Evolutionary conservation across 2,329 filamentous ascomycete genomes (phyloP).

Genomic region (Xylaria digitata): DNA sequence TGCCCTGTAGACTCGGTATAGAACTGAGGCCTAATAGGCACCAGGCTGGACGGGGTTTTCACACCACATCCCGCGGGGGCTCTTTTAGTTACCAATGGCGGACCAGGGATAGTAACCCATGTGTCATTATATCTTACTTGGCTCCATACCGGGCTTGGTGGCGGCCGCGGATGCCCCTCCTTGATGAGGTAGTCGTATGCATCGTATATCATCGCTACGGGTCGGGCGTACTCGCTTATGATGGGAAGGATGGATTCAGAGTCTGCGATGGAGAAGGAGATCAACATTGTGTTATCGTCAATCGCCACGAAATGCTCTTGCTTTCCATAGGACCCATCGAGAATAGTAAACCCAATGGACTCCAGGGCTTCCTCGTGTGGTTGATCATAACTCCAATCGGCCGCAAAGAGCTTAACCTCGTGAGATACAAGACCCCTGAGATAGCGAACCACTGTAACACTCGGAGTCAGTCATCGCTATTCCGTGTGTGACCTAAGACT

Average conservation of each 20-base stretch:
- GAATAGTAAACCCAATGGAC: constrained; percentile 19
- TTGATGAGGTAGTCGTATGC: constrained; percentile 24
- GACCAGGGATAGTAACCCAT: constrained; percentile 31
- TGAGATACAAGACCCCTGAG: constrained; percentile 20
- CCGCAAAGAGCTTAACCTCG: constrained; percentile 27
- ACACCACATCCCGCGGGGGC: neutral
- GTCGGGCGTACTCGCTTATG: constrained; percentile 31
- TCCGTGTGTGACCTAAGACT: no score
- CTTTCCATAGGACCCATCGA: constrained; percentile 10
- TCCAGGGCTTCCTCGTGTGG: constrained; percentile 11
- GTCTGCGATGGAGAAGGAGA: constrained; percentile 21
- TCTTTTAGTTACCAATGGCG: constrained; percentile 6
- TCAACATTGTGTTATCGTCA: constrained; percentile 33
- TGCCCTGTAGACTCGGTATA: constrained; percentile 26
- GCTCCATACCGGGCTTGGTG: constrained; percentile 26
- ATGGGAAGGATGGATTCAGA: constrained; percentile 29
- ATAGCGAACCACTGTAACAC: constrained; percentile 12
- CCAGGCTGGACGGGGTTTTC: neutral
- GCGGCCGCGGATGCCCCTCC: neutral
- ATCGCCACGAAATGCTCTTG: constrained; percentile 30
- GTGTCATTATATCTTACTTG: constrained; percentile 9
- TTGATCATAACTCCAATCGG: constrained; percentile 29
- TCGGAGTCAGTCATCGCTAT: neutral
- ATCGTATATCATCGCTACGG: constrained; percentile 32
- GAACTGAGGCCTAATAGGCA: constrained; percentile 9